These are phyloP conservation scores for Salvia rosmarinus DNA, from an alignment of 257 asterid genomes.

Conservation along the genomic window DNA sequence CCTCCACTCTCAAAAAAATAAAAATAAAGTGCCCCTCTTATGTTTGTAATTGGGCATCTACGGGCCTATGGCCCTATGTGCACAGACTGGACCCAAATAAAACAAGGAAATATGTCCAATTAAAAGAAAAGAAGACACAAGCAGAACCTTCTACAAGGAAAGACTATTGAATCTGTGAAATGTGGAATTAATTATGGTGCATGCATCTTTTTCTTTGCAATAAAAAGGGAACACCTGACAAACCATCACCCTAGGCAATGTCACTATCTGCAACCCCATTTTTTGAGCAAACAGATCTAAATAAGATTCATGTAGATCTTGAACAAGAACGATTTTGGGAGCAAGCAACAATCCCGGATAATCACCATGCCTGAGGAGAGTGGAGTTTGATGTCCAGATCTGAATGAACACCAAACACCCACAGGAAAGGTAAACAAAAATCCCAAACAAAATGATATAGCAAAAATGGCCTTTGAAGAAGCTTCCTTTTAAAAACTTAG, in stretches of 20 bases:
- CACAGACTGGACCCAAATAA: not conserved
- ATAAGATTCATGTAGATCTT: not conserved
- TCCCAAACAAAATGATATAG: not conserved
- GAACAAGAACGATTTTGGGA: not conserved
- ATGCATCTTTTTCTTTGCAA: conserved; percentile 29
- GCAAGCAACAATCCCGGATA: not conserved
- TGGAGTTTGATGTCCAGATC: too few relatives aligned
- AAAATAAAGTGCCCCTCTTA: too few relatives aligned
- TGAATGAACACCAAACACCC: not conserved
- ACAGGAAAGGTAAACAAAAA: not conserved
- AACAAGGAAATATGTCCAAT: not conserved
- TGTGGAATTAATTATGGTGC: conserved; percentile 16
- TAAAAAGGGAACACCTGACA: conserved; percentile 30
- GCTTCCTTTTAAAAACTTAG: not conserved
- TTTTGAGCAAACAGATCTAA: conserved; percentile 13
- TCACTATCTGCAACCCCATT: conserved; percentile 25
- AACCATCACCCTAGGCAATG: conserved; percentile 10
- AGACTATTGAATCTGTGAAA: not conserved
- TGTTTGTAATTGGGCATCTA: too few relatives aligned
- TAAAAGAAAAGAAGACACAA: not conserved
- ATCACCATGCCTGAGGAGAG: too few relatives aligned
- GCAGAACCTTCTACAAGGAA: not conserved
- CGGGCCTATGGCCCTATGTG: conserved; percentile 2
- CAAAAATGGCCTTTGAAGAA: conserved; percentile 7
- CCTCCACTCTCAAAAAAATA: too few relatives aligned